These are phyloP conservation scores for Dillenia suffruticosa DNA, from an alignment of 164 flowering plant species.

Conservation along the genomic window DNA sequence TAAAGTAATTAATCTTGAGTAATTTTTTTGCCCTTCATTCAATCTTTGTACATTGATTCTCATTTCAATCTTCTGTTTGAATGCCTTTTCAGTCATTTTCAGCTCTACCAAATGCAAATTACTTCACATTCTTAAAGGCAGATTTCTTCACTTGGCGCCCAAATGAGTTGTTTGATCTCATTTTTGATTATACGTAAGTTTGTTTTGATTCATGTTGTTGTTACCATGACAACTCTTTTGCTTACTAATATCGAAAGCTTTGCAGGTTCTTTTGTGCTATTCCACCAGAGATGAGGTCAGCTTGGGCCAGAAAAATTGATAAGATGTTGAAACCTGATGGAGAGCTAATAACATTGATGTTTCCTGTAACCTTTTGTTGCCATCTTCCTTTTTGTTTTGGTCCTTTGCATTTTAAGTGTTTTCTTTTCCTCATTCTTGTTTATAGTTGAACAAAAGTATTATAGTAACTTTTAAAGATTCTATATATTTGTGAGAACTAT, in stretches of 20 bases:
- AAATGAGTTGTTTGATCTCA: constrained; percentile 63
- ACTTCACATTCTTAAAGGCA: constrained; percentile 44
- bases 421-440: background rate
- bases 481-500: background rate
- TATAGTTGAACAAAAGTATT: no score
- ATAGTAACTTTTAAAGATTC: background rate
- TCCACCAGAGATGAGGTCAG: constrained; percentile 56
- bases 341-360: constrained; percentile 84
- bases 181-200: constrained; percentile 84
- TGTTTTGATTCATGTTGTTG: constrained; percentile 3
- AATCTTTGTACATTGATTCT: background rate
- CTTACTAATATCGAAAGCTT: constrained; percentile 3
- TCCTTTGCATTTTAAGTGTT: background rate
- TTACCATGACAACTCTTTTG: no score
- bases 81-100: constrained; percentile 44
- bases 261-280: constrained; percentile 88
- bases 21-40: background rate
- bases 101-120: constrained; percentile 33
- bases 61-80: background rate
- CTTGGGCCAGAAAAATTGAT: constrained; percentile 52
- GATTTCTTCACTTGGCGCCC: constrained; percentile 82
- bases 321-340: constrained; percentile 75
- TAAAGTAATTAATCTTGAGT: background rate
- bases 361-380: constrained; percentile 41
- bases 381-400: background rate